Conservation (phyloP, 768 basidiomycete species). For the Collybiopsis luxurians region DNA sequence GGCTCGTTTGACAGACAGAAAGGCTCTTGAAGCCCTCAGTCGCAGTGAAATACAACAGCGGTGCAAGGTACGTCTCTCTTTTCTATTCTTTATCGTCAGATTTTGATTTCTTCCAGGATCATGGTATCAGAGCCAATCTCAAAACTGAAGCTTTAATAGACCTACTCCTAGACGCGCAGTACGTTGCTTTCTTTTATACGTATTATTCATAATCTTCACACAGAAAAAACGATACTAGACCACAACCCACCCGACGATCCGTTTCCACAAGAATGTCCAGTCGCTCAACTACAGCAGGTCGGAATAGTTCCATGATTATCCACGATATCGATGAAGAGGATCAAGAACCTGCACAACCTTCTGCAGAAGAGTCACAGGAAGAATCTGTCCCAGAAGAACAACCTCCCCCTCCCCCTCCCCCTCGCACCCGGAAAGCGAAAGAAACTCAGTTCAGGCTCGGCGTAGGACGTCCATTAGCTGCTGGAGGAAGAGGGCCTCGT, state of each 20-base stretch:
- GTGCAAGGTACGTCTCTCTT: constrained; percentile 56
- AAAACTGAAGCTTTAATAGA: constrained; percentile 80
- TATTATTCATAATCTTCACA: constrained; percentile 10
- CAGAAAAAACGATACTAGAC: constrained; percentile 14
- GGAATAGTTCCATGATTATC: constrained; percentile 44
- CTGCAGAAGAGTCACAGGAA: constrained; percentile 20
- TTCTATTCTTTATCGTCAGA: constrained; percentile 13
- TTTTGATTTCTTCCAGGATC: constrained; percentile 45
- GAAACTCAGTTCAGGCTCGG: constrained; percentile 69
- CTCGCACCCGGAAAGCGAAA: constrained; percentile 67
- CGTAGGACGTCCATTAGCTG: constrained; percentile 64
- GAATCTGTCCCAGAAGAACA: constrained; percentile 16
- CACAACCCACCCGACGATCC: constrained; percentile 29
- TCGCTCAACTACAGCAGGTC: constrained; percentile 32
- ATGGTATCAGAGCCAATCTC: constrained; percentile 79
- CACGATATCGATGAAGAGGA: constrained; percentile 50
- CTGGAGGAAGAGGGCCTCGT: constrained; percentile 67
- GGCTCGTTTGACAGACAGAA: constrained; percentile 39
- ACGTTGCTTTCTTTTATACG: constrained; percentile 13
- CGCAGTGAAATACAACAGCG: constrained; percentile 52
- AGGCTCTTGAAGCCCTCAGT: constrained; percentile 44
- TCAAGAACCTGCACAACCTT: constrained; percentile 24
- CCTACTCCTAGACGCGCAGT: constrained; percentile 61
- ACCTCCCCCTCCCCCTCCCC: constrained; percentile 20
- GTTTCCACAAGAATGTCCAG: constrained; percentile 34